phyloP scores from a whole-genome alignment of 2,329 filamentous ascomycete species.

The Neofusicoccum laricinum region DNA sequence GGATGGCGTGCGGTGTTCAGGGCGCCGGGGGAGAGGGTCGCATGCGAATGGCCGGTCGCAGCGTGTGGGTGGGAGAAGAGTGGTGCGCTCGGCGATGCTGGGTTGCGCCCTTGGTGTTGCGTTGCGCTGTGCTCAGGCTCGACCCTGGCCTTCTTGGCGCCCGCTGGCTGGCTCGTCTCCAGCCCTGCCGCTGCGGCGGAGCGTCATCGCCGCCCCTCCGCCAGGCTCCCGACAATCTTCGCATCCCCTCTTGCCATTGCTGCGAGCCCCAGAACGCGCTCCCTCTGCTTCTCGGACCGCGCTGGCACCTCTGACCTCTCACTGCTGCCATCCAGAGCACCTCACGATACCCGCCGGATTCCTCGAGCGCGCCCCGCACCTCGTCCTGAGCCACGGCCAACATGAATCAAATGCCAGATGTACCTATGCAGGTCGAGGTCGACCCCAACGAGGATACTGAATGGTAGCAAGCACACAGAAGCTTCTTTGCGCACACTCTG shows the following conservation, averaged over 20 bases:
- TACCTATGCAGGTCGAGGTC: conserved; percentile 74
- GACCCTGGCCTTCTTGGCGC: conserved; percentile 7
- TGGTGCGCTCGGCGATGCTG: neutral
- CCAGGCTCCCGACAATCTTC: neutral
- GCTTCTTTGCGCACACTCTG: conserved; percentile 12
- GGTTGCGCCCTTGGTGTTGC: conserved; percentile 12
- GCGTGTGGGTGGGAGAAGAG: neutral
- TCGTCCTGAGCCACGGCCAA: conserved; percentile 14
- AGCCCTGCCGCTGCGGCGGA: conserved; percentile 12
- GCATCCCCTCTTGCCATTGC: neutral
- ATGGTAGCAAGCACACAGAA: conserved; percentile 59
- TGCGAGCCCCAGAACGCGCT: neutral
- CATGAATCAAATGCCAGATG: conserved; percentile 45
- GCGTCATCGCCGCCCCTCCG: conserved; percentile 13
- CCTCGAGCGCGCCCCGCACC: neutral
- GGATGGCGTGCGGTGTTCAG: neutral
- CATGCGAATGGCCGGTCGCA: conserved; percentile 9
- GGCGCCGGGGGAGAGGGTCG: neutral
- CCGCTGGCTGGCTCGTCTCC: neutral
- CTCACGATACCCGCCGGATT: too few species aligned
- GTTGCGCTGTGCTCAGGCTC: neutral
- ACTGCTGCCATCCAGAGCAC: neutral
- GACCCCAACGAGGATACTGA: conserved; percentile 97
- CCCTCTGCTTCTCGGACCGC: too few species aligned
- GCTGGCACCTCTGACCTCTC: neutral